Evolutionary conservation across 225 moss, liverwort and hornwort species (phyloP).

Genomic region (Marchantia polymorpha): DNA sequence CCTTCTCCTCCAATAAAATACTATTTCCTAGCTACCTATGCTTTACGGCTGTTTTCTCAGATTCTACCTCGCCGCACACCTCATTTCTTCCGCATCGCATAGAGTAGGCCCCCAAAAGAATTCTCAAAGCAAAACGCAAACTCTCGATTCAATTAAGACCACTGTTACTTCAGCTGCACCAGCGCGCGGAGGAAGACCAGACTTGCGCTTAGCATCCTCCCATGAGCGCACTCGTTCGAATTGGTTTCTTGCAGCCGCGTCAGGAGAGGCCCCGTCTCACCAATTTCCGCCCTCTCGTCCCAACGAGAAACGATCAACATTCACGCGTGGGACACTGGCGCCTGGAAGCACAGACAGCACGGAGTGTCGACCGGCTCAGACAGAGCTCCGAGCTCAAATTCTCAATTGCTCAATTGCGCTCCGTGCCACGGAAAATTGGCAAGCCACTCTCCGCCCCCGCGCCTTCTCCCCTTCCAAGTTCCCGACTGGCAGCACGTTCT

Average conservation of each 20-base stretch:
- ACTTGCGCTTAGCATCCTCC: background rate
- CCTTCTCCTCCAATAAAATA: background rate
- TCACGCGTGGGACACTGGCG: background rate
- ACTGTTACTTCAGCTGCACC: background rate
- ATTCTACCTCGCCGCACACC: background rate
- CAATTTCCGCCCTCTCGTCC: background rate
- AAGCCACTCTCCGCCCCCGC: background rate
- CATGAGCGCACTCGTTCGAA: background rate
- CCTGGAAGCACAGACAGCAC: background rate
- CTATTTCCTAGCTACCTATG: background rate
- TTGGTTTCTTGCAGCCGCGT: background rate
- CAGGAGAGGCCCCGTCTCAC: background rate
- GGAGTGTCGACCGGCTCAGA: too few species aligned
- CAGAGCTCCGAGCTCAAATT: background rate
- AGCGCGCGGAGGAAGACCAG: background rate
- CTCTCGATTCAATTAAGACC: background rate
- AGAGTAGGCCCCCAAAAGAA: background rate
- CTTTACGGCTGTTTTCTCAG: background rate
- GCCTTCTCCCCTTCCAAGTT: background rate
- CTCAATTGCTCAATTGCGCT: background rate
- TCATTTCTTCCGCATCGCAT: background rate
- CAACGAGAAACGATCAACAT: background rate
- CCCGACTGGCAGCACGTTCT: background rate
- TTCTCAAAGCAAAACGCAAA: background rate
- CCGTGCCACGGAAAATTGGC: background rate